phyloP scores from a whole-genome alignment of 495 filamentous ascomycete genomes.

The Penicillium roqueforti region DNA sequence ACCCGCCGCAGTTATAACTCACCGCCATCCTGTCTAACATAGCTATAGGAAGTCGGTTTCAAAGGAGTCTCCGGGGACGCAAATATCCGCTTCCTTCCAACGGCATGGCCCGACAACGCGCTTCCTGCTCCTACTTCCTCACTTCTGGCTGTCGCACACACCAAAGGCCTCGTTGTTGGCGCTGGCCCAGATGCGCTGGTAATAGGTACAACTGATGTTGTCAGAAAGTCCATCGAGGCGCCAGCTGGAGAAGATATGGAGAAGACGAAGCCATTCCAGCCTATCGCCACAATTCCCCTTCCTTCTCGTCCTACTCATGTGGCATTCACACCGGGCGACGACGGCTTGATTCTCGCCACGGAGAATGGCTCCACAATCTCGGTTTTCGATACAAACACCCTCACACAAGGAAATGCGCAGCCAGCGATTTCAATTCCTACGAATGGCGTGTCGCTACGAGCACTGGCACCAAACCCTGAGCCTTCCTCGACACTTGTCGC shows the following conservation, averaged over 20 bases:
- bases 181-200: conserved; percentile 76
- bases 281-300: conserved; percentile 67
- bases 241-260: conserved; percentile 51
- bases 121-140: conserved; percentile 77
- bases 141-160: conserved; percentile 79
- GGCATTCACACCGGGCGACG: conserved; percentile 81
- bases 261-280: conserved; percentile 66
- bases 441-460: conserved; percentile 66
- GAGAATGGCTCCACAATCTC: conserved; percentile 79
- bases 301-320: conserved; percentile 79
- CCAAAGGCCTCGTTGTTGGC: conserved; percentile 78
- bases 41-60: conserved; percentile 71
- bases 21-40: conserved; percentile 8
- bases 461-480: conserved; percentile 76
- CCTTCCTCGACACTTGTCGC: conserved; percentile 60
- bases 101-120: conserved; percentile 68
- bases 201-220: conserved; percentile 69
- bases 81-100: conserved; percentile 73
- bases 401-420: conserved; percentile 63
- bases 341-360: conserved; percentile 75
- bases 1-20: neutral
- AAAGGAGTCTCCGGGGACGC: conserved; percentile 71
- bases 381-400: conserved; percentile 67
- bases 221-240: conserved; percentile 69
- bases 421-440: conserved; percentile 70